Evolutionary conservation across 2,329 filamentous ascomycete genomes (phyloP), one percentile per base, ranked within the genome.

Genomic region (Ilyonectria sp.): DNA sequence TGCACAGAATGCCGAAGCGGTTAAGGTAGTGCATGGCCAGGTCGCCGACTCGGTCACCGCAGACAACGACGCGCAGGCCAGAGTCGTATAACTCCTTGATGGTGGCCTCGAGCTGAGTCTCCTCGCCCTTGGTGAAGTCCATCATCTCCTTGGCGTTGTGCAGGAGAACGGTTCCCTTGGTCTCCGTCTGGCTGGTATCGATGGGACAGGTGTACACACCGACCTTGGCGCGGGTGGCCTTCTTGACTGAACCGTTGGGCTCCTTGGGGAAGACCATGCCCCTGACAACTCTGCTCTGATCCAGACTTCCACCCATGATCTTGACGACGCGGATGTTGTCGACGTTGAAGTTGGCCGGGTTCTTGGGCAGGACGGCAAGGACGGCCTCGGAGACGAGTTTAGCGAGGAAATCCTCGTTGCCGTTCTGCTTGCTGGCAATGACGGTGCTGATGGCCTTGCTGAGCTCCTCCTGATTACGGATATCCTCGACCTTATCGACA

Each of bases 81-180:
- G 94, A 95, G 80, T 99, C 96, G 82, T 98, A 91, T 23, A 99
- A 89, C 83, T 98, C 95, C 87, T 98, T 98, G 86, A 99, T 93
- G 57, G 92, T 87, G 52, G 91, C 87, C 85, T 99, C 96, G 56
- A 99, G 90, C 81, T 98, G 95, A 62, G 86, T 84, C 85, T 99
- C 96, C 85, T 99, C 96, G 69, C 96, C 97, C 86, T 95, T 97
- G 77, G 94, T 97, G 84, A 98, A 99, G 80, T 98, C 93, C 80
- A 98, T 89, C 94, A 99, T 98, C 85, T 99, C 96, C 86, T 98
- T 93, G 67, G 95, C 95, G 80, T 97, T 99, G 84, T 99, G 94
- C 76, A 99, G 84, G 59, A 99, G 88, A 50, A 99, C 96, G 11
- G 96, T 99, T 56, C 97, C 97, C 88, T 99, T 99, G 77, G 96